Conservation (phyloP, 2,329 filamentous ascomycete genomes). For the Colletotrichum truncatum region DNA sequence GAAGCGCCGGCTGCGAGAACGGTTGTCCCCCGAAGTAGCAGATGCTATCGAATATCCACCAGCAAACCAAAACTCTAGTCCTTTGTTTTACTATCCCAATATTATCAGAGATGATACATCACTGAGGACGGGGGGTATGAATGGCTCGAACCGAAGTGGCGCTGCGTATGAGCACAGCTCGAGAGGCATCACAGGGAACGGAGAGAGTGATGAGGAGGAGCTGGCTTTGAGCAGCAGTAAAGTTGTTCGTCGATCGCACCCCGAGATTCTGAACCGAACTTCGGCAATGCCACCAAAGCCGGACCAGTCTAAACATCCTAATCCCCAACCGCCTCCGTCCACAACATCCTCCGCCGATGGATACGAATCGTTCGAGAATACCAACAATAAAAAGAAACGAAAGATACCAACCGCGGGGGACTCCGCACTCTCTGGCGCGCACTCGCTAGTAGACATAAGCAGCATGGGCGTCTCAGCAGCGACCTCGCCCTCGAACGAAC, state of each 20-base stretch:
- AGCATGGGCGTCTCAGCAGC: constrained; percentile 40
- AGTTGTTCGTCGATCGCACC: constrained; percentile 55
- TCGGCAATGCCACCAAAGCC: constrained; percentile 53
- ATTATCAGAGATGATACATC: constrained; percentile 31
- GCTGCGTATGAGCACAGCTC: constrained; percentile 32
- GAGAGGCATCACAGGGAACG: constrained; percentile 53
- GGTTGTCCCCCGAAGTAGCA: constrained; percentile 85
- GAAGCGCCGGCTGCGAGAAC: constrained; percentile 86
- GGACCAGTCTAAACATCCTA: constrained; percentile 54
- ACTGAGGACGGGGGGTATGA: constrained; percentile 37
- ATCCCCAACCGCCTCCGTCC: constrained; percentile 69
- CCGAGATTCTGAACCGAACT: constrained; percentile 54
- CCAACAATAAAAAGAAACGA: constrained; percentile 98
- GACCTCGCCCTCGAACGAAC: constrained; percentile 43
- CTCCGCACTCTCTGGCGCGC: constrained; percentile 50
- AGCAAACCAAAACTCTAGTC: constrained; percentile 73
- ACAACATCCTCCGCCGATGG: constrained; percentile 80
- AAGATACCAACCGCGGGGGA: constrained; percentile 94
- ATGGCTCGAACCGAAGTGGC: neutral
- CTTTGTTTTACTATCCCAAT: constrained; percentile 78
- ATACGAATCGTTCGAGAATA: constrained; percentile 98
- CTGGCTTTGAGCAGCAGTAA: constrained; percentile 45
- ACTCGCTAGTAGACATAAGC: constrained; percentile 45
- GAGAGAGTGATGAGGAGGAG: constrained; percentile 71
- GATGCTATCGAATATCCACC: constrained; percentile 85